Evolutionary conservation across 179 eudicot genomes (phyloP), one percentile per base, ranked within the genome.

Genomic region (Silene vulgaris): DNA sequence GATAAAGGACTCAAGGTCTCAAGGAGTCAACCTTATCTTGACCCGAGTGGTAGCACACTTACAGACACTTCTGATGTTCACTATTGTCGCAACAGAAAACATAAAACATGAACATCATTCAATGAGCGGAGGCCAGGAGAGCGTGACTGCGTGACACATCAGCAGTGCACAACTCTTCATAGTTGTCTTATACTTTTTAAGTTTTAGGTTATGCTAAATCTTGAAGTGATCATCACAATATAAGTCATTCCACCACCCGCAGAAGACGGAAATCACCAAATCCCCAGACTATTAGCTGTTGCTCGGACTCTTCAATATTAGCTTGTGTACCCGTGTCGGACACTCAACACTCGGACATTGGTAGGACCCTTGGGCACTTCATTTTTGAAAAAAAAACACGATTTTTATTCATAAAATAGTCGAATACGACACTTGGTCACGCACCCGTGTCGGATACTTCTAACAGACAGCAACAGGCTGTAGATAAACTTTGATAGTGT

Each of bases 191-290:
- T 40, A 13, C 59, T 14, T 52, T 52, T 52, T 13, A 13, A 13
- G 16, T 14, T 52, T 52, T 13, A 52, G 14, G 59, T 11, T 40
- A 40, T 40, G 8, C 8, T 40, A 40, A 8, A 40, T 40, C 48
- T 26, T 14, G 16, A 29, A 59, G 11, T 8, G 28, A 7, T 14
- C 17, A 65, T 65, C 50, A 17, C 35, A 66, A n/a, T 45, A 66
- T 13, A 35, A 35, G 29, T 68, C 70, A 30, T 65, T 65, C 48
- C 70, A 65, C 70, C 70, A n/a, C 40, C 45, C 48, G 32, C 19
- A 16, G 40, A 14, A 35, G 71, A 35, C n/a, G 70, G 35, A 7
- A 66, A 16, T 66, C 45, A 66, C 13, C 45, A 32, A 32, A 14
- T 32, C 26, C 16, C 7, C 13, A 66, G 50, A 66, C 70, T 13